Evolutionary conservation across 768 basidiomycete species (phyloP).

Genomic region (Mycena pura): DNA sequence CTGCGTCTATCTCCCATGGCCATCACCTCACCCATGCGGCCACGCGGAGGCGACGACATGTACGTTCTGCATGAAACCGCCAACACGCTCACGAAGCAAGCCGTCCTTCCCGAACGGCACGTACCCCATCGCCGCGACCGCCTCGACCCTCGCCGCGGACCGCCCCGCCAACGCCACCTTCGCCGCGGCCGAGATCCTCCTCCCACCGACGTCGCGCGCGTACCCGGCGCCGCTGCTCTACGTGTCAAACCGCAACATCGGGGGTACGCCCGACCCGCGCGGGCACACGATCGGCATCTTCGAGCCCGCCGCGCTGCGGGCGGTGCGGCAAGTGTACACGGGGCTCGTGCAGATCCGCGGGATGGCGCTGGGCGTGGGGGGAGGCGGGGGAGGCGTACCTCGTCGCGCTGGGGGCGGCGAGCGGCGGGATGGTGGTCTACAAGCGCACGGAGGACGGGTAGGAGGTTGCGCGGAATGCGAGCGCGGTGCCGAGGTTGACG

Average conservation of each 20-base stretch:
- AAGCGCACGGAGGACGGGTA: constrained; percentile 58
- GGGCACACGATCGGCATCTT: constrained; percentile 72
- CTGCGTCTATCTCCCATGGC: not conserved
- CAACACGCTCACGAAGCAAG: constrained; percentile 55
- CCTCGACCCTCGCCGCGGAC: constrained; percentile 56
- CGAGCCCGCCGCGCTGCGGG: constrained; percentile 43
- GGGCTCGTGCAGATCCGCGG: constrained; percentile 69
- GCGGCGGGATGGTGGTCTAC: constrained; percentile 60
- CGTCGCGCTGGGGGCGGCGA: constrained; percentile 61
- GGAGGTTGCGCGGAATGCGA: constrained; percentile 58
- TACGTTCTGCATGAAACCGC: constrained; percentile 23
- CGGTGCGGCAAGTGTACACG: constrained; percentile 62
- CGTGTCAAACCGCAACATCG: constrained; percentile 70
- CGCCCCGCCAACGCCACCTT: constrained; percentile 47
- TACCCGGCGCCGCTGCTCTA: constrained; percentile 68
- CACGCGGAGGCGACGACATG: constrained; percentile 1
- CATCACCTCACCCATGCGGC: too few species aligned
- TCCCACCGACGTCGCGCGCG: constrained; percentile 50
- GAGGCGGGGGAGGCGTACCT: constrained; percentile 58
- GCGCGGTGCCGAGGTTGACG: constrained; percentile 54
- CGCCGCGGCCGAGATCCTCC: constrained; percentile 69
- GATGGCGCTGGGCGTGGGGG: constrained; percentile 63
- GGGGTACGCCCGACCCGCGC: constrained; percentile 53
- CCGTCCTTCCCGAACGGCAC: constrained; percentile 62
- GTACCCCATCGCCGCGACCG: constrained; percentile 52